A percentile compares a stretch with the other conserved stretches of the same genome.
These are phyloP conservation scores for Ophiostoma piceae DNA, from an alignment of 2,329 filamentous ascomycete genomes.

Conservation along the genomic window DNA sequence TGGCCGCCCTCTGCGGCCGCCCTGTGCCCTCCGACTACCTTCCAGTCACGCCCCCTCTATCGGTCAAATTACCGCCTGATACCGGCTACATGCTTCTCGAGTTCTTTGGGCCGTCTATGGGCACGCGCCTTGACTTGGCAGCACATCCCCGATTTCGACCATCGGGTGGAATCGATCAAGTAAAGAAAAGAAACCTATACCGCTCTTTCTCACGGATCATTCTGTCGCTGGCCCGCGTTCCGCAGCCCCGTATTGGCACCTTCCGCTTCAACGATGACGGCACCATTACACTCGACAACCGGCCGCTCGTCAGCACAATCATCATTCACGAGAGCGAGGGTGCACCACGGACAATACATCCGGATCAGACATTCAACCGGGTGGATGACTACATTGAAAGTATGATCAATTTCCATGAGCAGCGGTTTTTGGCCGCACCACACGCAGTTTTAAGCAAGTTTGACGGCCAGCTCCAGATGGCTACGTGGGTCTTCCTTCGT, in stretches of 20 bases:
- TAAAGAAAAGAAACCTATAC: conserved; percentile 18
- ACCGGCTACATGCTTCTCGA: conserved; percentile 23
- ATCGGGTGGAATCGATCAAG: neutral
- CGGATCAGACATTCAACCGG: no score
- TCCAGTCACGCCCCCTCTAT: no score
- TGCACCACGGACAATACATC: conserved; percentile 31
- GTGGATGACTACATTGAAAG: no score
- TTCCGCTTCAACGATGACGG: conserved; percentile 30
- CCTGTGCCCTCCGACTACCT: neutral
- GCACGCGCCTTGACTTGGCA: conserved; percentile 5
- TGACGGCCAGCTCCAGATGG: no score
- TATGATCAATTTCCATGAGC: no score
- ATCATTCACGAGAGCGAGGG: conserved; percentile 35
- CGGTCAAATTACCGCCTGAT: no score
- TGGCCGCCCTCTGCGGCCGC: conserved; percentile 13
- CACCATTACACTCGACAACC: conserved; percentile 21
- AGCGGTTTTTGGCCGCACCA: no score
- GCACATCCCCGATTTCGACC: neutral
- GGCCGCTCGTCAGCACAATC: conserved; percentile 27
- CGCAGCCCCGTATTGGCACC: conserved; percentile 31
- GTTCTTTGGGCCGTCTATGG: conserved; percentile 15
- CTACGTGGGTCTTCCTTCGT: no score
- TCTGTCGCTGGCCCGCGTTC: conserved; percentile 31
- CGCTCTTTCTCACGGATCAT: conserved; percentile 27
- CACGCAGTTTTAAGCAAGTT: no score